These are phyloP conservation scores for Chaetomium fimeti DNA, from an alignment of 495 filamentous ascomycete genomes.

Conservation along the genomic window DNA sequence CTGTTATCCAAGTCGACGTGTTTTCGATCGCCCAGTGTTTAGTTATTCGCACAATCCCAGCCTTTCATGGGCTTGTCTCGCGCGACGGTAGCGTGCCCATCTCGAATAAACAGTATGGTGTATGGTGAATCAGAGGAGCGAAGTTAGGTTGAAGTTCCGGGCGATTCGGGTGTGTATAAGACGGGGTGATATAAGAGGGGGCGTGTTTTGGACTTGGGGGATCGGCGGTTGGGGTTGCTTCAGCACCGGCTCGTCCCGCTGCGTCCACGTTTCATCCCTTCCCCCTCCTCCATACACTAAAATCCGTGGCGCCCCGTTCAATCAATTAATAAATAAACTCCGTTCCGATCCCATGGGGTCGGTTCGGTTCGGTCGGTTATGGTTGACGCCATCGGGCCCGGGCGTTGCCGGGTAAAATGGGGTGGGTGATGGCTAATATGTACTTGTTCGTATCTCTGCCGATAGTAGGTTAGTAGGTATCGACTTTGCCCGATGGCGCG, in stretches of 20 bases:
- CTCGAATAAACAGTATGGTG: too few relatives aligned
- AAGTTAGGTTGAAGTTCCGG: not conserved
- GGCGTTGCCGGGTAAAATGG: not conserved
- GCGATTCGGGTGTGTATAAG: not conserved
- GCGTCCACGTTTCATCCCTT: conserved; percentile 1
- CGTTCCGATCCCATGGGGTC: not conserved
- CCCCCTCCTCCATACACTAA: too few relatives aligned
- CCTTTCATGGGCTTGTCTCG: not conserved
- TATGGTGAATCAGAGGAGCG: too few relatives aligned
- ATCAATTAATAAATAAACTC: not conserved
- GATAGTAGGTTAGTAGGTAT: too few relatives aligned
- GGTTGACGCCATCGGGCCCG: not conserved
- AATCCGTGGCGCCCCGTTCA: not conserved
- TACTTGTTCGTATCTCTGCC: too few relatives aligned
- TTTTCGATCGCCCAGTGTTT: not conserved
- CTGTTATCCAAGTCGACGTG: not conserved
- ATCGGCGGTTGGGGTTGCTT: conserved; percentile 4
- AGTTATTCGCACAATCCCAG: not conserved
- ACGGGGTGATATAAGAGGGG: not conserved
- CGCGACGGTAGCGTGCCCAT: too few relatives aligned
- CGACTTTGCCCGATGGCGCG: too few relatives aligned
- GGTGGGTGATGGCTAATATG: not conserved
- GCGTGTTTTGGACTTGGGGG: not conserved
- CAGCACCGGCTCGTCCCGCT: conserved; percentile 5
- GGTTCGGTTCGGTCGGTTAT: not conserved